These are phyloP conservation scores for Suillus plorans DNA, from an alignment of 768 basidiomycete species.

Conservation along the genomic window DNA sequence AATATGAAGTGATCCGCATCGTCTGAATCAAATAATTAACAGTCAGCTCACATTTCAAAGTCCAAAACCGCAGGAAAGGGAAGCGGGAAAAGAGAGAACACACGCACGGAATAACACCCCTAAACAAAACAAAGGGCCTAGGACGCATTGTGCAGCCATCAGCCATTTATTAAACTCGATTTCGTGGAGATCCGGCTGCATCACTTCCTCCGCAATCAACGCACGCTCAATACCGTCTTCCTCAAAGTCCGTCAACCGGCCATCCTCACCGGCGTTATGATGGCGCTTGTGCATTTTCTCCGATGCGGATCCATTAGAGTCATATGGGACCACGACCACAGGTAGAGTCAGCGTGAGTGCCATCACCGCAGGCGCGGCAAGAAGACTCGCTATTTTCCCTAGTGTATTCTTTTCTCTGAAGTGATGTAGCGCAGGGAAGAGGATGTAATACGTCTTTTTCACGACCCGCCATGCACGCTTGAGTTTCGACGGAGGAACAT, in stretches of 20 bases:
- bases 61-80: background rate
- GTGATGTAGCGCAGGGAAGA: conserved; percentile 84
- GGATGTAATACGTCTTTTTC: conserved; percentile 49
- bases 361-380: conserved; percentile 87
- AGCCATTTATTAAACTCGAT: conserved; percentile 77
- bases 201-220: conserved; percentile 72
- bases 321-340: conserved; percentile 73
- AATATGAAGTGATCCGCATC: conserved; percentile 44
- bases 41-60: background rate
- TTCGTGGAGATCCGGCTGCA: conserved; percentile 67
- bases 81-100: background rate
- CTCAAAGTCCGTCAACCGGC: conserved; percentile 65
- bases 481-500: conserved; percentile 38
- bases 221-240: conserved; percentile 71
- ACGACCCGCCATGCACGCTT: conserved; percentile 38
- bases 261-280: conserved; percentile 33
- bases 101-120: conserved; percentile 75
- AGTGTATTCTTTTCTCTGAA: conserved; percentile 69
- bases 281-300: conserved; percentile 21
- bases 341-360: conserved; percentile 86
- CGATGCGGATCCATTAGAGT: conserved; percentile 14
- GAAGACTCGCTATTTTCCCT: conserved; percentile 69
- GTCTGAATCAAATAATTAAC: conserved; percentile 33
- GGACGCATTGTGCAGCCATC: conserved; percentile 77
- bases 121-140: conserved; percentile 80